These are phyloP conservation scores for Pleurotus eryngii DNA, from an alignment of 768 basidiomycete genomes.

Conservation along the genomic window DNA sequence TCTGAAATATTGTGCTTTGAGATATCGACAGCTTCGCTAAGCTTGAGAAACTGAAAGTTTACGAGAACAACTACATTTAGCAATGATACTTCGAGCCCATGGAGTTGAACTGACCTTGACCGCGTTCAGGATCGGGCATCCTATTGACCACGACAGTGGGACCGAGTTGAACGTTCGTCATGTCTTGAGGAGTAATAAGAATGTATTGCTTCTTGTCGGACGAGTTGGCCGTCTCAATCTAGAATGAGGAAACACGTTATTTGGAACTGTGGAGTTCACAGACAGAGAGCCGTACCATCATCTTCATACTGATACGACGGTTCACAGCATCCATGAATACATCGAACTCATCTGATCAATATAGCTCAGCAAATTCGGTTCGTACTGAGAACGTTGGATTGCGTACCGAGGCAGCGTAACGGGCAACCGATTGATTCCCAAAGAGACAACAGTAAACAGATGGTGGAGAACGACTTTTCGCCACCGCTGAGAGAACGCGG, in stretches of 20 bases:
- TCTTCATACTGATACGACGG: slow-evolving; percentile 89
- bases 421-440: slow-evolving; percentile 98
- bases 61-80: too few relatives aligned
- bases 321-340: slow-evolving; percentile 97
- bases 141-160: slow-evolving; percentile 68
- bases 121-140: slow-evolving; percentile 79
- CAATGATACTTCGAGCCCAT: too few relatives aligned
- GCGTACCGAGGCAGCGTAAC: slow-evolving; percentile 81
- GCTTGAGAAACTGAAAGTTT: too few relatives aligned
- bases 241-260: slow-evolving; percentile 2
- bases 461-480: slow-evolving; percentile 96
- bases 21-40: too few relatives aligned
- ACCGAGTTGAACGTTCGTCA: slow-evolving; percentile 71
- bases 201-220: slow-evolving; percentile 91
- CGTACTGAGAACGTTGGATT: background rate
- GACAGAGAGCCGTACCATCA: slow-evolving; percentile 64
- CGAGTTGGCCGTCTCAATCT: slow-evolving; percentile 88
- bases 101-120: slow-evolving; percentile 33
- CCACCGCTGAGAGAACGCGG: slow-evolving; percentile 87
- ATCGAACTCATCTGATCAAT: slow-evolving; percentile 82
- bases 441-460: slow-evolving; percentile 87
- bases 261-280: background rate
- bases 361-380: slow-evolving; percentile 3
- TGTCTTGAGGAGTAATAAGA: slow-evolving; percentile 94
- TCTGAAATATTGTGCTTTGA: too few relatives aligned